Base-by-base conservation (phyloP, 2,329 filamentous ascomycete species). In the Juglanconis sp. region DNA sequence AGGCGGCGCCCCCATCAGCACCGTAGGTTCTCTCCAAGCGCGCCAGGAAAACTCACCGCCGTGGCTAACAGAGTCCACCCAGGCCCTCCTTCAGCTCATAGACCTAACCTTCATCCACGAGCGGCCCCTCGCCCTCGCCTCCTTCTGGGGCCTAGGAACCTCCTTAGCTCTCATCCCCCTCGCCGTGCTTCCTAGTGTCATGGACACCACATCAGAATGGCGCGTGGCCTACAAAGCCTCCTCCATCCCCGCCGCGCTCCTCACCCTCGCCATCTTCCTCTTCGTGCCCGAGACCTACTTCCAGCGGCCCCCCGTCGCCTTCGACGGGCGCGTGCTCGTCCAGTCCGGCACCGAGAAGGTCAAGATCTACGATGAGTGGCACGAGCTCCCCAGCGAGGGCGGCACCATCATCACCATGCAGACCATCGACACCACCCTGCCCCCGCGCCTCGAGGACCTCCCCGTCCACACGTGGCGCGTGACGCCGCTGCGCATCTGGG, bases 221-320 rank as follows among this genome's bases (percentile, higher is more conserved):
- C 70, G 71, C 13, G 40, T 59, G 0, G 71, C 73, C 55, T 77
- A 75, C 63, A 64, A 65, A 24, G 61, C 60, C 15, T 73, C 71
- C 72, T 58, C 67, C 1, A 64, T 69, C 5, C 68, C 69, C 2
- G 62, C 67, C 6, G 36, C 63, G 1, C 36, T 70, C 4, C 59
- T 72, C 0, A 63, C 74, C 24, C 2, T 73, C 1, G 57, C 72
- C 2, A 66, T 67, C 1, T 69, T 73, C 35, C 62, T 73, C 30
- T 68, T 72, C 11, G 71, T 67, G 30, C 73, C 73, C 0, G 75
- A 77, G 51, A 77, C 73, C 1, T 77, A 73, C 63, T 78, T 76
- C 66, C 68, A 74, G 54, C 70, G 76, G 1, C 75, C 75, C 0
- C 71, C 71, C 0, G 69, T 78, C 8, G 74, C 76, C 5, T 76